phyloP scores from a whole-genome alignment of 805 yeast genomes.

The Candida tibetensis region DNA sequence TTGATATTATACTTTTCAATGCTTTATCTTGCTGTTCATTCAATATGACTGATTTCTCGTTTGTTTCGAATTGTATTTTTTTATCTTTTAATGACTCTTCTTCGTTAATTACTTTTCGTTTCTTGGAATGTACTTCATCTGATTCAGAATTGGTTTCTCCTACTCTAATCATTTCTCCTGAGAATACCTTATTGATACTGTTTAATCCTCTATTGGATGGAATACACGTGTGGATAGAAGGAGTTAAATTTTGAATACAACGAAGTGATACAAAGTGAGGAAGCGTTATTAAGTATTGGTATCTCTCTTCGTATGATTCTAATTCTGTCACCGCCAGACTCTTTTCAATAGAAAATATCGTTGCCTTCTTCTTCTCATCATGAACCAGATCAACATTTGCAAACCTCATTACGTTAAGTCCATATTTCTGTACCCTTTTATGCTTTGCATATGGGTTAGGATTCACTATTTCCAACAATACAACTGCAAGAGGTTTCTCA shows the following conservation, averaged over 20 bases:
- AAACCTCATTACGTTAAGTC: slow-evolving; percentile 17
- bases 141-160: not conserved
- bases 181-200: not conserved
- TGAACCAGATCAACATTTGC: slow-evolving; percentile 7
- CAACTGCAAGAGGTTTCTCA: slow-evolving; percentile 8
- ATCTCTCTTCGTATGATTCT: slow-evolving; percentile 9
- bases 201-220: not conserved
- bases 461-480: slow-evolving; percentile 23
- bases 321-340: slow-evolving; percentile 3
- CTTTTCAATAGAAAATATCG: not conserved
- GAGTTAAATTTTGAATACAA: not conserved
- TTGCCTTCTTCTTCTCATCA: not conserved
- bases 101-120: not conserved
- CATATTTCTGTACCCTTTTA: slow-evolving; percentile 19
- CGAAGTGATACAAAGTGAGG: slow-evolving; percentile 1
- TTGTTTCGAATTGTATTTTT: not conserved
- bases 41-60: not conserved
- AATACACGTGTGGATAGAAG: not conserved
- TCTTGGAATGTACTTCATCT: not conserved
- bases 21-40: not conserved
- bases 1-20: slow-evolving; percentile 1
- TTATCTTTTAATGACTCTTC: not conserved
- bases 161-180: not conserved
- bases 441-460: slow-evolving; percentile 24
- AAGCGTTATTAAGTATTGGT: slow-evolving; percentile 6